Conservation (phyloP, 2,329 filamentous ascomycete species). For the Colletotrichum sp. region DNA sequence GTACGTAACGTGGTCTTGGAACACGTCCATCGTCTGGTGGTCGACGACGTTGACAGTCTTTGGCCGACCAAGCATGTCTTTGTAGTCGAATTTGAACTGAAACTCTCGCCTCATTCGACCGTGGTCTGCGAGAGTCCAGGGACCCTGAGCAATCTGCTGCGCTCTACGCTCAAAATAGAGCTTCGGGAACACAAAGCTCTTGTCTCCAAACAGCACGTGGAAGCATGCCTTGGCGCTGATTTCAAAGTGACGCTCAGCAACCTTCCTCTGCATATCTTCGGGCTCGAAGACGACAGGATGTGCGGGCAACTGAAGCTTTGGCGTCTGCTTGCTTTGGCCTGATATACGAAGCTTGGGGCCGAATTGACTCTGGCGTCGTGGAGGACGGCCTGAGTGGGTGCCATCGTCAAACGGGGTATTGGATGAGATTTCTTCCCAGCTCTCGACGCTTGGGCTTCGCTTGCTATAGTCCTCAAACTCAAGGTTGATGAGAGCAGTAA, state of each 20-base stretch:
- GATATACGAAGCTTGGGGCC: conserved; percentile 39
- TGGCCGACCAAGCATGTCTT: conserved; percentile 67
- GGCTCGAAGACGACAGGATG: conserved; percentile 86
- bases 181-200: conserved; percentile 91
- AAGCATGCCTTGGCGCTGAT: conserved; percentile 94
- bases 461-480: conserved; percentile 67
- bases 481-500: conserved; percentile 76
- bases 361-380: conserved; percentile 37
- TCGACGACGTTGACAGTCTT: conserved; percentile 73
- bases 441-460: conserved; percentile 78
- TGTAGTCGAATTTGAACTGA: conserved; percentile 75
- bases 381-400: conserved; percentile 45
- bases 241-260: conserved; percentile 83
- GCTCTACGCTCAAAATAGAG: conserved; percentile 85
- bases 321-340: conserved; percentile 27
- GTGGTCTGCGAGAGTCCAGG: conserved; percentile 77
- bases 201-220: conserved; percentile 95
- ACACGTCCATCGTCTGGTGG: conserved; percentile 84
- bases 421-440: conserved; percentile 84
- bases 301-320: conserved; percentile 82
- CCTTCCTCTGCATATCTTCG: conserved; percentile 76
- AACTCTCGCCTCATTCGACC: conserved; percentile 80
- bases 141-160: conserved; percentile 81
- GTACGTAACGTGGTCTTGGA: conserved; percentile 76
- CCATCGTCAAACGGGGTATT: conserved; percentile 66